Base-by-base conservation (phyloP, 1,284 basidiomycete species). In the Fereydounia khargensis region DNA sequence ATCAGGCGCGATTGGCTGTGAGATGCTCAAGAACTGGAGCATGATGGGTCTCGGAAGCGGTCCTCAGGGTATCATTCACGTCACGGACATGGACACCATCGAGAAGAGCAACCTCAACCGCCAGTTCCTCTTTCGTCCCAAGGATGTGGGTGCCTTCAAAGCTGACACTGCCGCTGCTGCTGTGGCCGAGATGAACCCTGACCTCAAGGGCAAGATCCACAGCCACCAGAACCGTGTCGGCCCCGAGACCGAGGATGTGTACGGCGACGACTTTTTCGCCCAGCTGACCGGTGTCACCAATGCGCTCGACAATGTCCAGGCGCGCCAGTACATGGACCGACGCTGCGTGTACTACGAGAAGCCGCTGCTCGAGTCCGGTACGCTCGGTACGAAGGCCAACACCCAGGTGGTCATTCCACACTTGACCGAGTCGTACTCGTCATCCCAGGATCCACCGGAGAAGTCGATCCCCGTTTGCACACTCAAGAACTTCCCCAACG, bases 21-120 rank as follows among this genome's bases (percentile, higher is more conserved):
- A 99, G 79, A 98, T 98, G 95, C 80, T 99, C 72, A 99, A 99
- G 82, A 99, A 99, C 79, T 99, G 95, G 95, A 88, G 89, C 68
- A 91, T 99, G 91, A 96, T 99, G 84, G 95, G 95, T 62, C 80
- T 99, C 36, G 94, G 84, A 11, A 83, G 86, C 31, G 90, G 89
- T 3, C 81, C 84, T 13, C 80, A 86, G 42, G 95, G 91, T 18
- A 79, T 83, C 43, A 91, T 99, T 54, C 86, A 92, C 71, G 91
- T 99, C 41, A 98, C 95, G 13, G 95, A 99, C 77, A 80, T 98
- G 73, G 95, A 99, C 78, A 96, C 92, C 22, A 99, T 99, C 74
- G 95, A 99, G 80, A 99, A 98, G 84, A 91, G 88, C 70, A 99
- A 99, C 77, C 79, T 99, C 54, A 99, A 99, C 79, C 82, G 95